phyloP scores from a whole-genome alignment of 139 green algal genomes.

The Micractinium conductrix region DNA sequence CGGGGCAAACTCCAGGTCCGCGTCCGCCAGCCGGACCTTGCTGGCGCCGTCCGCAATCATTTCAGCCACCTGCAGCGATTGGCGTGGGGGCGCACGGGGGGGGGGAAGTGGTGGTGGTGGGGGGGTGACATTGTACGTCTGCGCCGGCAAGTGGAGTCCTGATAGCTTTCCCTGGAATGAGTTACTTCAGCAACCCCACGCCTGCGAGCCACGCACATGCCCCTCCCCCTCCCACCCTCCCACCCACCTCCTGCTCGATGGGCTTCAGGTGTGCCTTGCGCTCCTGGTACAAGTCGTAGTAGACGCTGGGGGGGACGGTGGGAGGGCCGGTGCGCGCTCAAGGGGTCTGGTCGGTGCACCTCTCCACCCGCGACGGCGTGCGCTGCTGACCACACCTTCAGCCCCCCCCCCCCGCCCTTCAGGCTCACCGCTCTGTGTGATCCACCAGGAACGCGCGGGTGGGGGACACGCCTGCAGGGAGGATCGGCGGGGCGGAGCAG shows the following conservation, averaged over 20 bases:
- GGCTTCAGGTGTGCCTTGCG: constrained; percentile 40
- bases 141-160: too few relatives aligned
- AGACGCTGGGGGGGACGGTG: too few relatives aligned
- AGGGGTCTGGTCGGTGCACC: too few relatives aligned
- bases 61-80: constrained; percentile 32
- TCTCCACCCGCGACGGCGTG: too few relatives aligned
- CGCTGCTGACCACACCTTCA: too few relatives aligned
- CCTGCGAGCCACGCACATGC: neutral
- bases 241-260: constrained; percentile 50
- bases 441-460: constrained; percentile 60
- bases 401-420: too few relatives aligned
- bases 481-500: too few relatives aligned
- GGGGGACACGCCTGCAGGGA: constrained; percentile 15
- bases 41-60: constrained; percentile 42
- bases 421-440: constrained; percentile 55
- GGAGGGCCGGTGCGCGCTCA: too few relatives aligned
- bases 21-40: constrained; percentile 50
- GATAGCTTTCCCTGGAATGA: too few relatives aligned
- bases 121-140: too few relatives aligned
- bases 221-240: neutral
- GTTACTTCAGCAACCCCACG: too few relatives aligned
- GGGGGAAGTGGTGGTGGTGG: too few relatives aligned
- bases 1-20: constrained; percentile 53
- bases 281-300: constrained; percentile 65
- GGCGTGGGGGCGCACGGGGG: neutral